Conservation (phyloP, 306 rosid species). For the Arachis stenosperma region DNA sequence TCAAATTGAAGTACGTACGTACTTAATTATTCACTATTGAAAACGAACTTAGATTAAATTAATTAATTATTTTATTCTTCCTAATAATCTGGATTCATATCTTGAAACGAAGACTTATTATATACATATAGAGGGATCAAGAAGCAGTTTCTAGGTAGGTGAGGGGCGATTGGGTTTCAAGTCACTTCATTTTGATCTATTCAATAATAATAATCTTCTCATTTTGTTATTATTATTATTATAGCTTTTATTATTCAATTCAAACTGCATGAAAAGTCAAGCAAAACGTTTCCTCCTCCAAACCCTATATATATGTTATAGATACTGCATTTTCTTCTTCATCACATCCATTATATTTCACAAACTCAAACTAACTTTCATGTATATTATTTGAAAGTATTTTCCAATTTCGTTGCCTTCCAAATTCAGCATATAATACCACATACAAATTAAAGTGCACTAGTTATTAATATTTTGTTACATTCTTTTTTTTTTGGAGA, state of each 20-base stretch:
- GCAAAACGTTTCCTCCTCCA: neutral
- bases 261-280: neutral
- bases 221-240: too few species aligned
- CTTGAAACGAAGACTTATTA: too few species aligned
- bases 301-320: neutral
- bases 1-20: too few species aligned
- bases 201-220: neutral
- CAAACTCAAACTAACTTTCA: neutral
- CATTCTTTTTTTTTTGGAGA: too few species aligned
- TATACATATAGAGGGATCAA: too few species aligned
- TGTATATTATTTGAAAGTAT: too few species aligned
- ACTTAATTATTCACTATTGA: too few species aligned
- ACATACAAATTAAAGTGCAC: too few species aligned
- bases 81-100: too few species aligned
- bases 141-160: neutral
- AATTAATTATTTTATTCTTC: too few species aligned
- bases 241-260: neutral
- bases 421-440: neutral
- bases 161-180: neutral
- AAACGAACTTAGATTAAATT: too few species aligned
- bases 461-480: too few species aligned
- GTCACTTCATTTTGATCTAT: slow-evolving; percentile 11
- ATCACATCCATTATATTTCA: neutral
- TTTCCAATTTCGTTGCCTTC: neutral
- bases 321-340: neutral